Conservation (phyloP, 768 basidiomycete species). For the Collybia sordida region DNA sequence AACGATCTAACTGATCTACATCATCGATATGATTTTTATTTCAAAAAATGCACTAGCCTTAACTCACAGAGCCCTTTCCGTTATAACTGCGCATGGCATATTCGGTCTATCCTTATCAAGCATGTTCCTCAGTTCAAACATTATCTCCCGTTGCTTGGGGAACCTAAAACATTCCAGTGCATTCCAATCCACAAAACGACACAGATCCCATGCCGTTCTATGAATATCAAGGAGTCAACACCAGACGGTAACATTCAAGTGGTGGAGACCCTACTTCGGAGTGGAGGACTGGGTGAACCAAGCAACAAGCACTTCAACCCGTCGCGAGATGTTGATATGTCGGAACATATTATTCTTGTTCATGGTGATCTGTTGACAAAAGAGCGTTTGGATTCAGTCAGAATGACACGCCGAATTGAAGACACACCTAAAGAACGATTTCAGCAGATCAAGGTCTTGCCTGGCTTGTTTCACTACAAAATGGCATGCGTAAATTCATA, state of each 20-base stretch:
- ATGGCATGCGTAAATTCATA: conserved; percentile 13
- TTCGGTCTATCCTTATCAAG: conserved; percentile 9
- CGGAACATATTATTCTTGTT: too few species aligned
- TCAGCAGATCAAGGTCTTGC: conserved; percentile 4
- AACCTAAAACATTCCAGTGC: conserved; percentile 13
- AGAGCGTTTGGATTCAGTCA: conserved; percentile 13
- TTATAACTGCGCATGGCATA: conserved; percentile 11
- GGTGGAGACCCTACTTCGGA: conserved; percentile 4
- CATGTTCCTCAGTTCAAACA: conserved; percentile 10
- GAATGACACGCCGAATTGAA: conserved; percentile 12
- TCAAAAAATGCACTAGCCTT: too few species aligned
- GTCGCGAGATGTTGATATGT: conserved; percentile 2
- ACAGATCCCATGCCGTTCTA: conserved; percentile 11
- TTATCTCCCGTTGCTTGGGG: conserved; percentile 8
- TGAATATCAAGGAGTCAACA: conserved; percentile 19
- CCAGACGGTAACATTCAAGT: conserved; percentile 14
- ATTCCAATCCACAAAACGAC: conserved; percentile 13
- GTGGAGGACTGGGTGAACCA: conserved; percentile 9
- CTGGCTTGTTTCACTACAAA: conserved; percentile 11
- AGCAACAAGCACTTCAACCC: not conserved
- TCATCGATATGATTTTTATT: conserved; percentile 3
- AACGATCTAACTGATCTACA: conserved; percentile 5
- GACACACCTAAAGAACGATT: conserved; percentile 8
- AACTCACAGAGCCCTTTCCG: conserved; percentile 5
- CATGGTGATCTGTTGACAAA: conserved; percentile 22